Conservation (phyloP, 805 yeast genomes). For the Saccharomycopsis sp. region DNA sequence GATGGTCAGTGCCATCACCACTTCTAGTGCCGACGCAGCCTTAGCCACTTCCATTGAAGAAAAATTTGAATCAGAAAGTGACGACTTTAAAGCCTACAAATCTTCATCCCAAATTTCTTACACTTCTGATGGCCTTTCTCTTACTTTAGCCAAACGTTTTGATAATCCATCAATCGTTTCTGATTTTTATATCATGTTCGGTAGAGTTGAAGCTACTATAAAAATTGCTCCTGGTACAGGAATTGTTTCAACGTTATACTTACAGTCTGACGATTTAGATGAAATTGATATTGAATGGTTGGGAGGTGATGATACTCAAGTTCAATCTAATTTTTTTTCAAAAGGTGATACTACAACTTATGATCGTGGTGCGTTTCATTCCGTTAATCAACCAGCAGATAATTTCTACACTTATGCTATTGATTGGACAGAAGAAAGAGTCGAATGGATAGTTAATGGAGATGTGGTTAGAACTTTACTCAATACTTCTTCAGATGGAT, state of each 20-base stretch:
- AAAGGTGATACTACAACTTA: conserved; percentile 53
- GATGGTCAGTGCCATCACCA: no score
- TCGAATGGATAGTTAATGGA: conserved; percentile 55
- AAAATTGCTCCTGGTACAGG: conserved; percentile 55
- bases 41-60: no score
- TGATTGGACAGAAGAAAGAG: conserved; percentile 47
- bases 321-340: conserved; percentile 53
- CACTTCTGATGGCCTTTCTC: conserved; percentile 37
- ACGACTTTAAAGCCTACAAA: no score
- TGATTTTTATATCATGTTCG: conserved; percentile 61
- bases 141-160: conserved; percentile 38
- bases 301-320: conserved; percentile 51
- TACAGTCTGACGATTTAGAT: conserved; percentile 58
- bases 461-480: conserved; percentile 41
- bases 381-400: conserved; percentile 34
- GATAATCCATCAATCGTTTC: conserved; percentile 58
- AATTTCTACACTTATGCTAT: conserved; percentile 47
- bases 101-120: no score
- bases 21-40: no score
- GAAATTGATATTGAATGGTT: conserved; percentile 67
- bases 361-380: conserved; percentile 51
- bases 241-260: conserved; percentile 50
- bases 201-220: conserved; percentile 48
- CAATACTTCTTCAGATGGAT: conserved; percentile 45
- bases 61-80: no score